Conservation (phyloP, 2,329 filamentous ascomycete species). For the Aspergillus sp. region DNA sequence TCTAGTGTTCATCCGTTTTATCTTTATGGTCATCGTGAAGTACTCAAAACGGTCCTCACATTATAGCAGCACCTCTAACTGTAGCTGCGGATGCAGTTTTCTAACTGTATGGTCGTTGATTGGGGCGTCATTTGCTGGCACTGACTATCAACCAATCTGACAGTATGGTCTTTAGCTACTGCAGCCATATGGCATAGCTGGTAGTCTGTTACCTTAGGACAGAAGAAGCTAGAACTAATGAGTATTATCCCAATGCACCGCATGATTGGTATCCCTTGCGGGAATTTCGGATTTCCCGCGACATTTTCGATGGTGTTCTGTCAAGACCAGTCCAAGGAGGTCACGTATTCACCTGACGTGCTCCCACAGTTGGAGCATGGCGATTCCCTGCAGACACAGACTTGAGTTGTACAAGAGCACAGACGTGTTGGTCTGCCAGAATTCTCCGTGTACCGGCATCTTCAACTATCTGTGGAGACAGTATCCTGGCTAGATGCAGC, state of each 20-base stretch:
- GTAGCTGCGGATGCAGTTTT: neutral
- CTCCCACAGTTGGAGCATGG: neutral
- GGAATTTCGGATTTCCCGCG: neutral
- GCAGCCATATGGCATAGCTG: neutral
- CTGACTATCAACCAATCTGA: neutral
- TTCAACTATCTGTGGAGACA: neutral
- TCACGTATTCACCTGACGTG: slow-evolving; percentile 7
- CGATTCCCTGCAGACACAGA: neutral
- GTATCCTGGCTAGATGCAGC: neutral
- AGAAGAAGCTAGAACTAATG: neutral
- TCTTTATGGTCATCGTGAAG: neutral
- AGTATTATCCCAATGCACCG: neutral
- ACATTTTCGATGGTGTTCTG: neutral
- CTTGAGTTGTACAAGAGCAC: slow-evolving; percentile 11
- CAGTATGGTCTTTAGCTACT: neutral
- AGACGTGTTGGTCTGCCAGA: neutral
- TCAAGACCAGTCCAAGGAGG: neutral
- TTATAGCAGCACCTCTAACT: neutral
- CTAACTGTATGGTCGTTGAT: neutral
- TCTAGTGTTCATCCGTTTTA: neutral
- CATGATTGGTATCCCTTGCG: neutral
- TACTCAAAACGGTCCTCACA: neutral
- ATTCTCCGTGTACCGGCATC: neutral
- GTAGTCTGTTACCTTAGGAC: neutral
- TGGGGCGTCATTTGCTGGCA: slow-evolving; percentile 4